Evolutionary conservation across 352 stramenopile species (phyloP).

Genomic region (Peronospora farinosa): DNA sequence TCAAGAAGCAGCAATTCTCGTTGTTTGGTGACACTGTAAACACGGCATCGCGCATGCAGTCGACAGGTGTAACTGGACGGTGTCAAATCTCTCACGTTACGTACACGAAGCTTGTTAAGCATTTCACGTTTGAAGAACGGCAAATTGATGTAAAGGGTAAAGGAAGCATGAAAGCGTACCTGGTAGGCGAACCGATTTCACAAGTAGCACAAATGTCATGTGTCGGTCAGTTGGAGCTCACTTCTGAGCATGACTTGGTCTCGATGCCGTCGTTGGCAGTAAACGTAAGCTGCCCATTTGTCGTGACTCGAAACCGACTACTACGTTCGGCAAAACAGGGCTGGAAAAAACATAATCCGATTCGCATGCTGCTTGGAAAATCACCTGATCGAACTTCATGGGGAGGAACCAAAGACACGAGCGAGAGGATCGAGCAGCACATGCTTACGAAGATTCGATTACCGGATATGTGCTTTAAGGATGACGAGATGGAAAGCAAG

Average conservation of each 20-base stretch:
- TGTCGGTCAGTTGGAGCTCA: constrained; percentile 57
- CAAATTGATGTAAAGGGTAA: constrained; percentile 86
- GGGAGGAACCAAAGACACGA: constrained; percentile 32
- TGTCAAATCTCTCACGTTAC: constrained; percentile 82
- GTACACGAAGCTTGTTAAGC: constrained; percentile 69
- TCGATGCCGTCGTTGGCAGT: constrained; percentile 37
- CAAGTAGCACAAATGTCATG: constrained; percentile 54
- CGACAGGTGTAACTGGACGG: constrained; percentile 63
- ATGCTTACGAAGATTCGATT: constrained; percentile 64
- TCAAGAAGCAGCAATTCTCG: constrained; percentile 91
- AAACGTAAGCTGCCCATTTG: constrained; percentile 36
- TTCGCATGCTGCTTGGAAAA: constrained; percentile 49
- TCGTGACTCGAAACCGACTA: constrained; percentile 42
- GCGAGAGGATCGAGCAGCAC: constrained; percentile 41
- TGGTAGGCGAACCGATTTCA: constrained; percentile 66
- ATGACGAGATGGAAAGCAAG: constrained; percentile 66
- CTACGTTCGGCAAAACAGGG: constrained; percentile 43
- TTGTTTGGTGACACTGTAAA: constrained; percentile 93
- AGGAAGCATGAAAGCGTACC: constrained; percentile 76
- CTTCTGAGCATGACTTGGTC: constrained; percentile 55
- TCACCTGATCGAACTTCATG: constrained; percentile 36
- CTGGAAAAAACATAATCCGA: constrained; percentile 55
- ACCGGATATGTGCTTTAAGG: constrained; percentile 56
- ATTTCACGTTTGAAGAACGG: constrained; percentile 75
- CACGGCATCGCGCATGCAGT: constrained; percentile 86